Evolutionary conservation across 495 filamentous ascomycete genomes (phyloP), one percentile per base, ranked within the genome.

Genomic region (Penicillium verhagenii): DNA sequence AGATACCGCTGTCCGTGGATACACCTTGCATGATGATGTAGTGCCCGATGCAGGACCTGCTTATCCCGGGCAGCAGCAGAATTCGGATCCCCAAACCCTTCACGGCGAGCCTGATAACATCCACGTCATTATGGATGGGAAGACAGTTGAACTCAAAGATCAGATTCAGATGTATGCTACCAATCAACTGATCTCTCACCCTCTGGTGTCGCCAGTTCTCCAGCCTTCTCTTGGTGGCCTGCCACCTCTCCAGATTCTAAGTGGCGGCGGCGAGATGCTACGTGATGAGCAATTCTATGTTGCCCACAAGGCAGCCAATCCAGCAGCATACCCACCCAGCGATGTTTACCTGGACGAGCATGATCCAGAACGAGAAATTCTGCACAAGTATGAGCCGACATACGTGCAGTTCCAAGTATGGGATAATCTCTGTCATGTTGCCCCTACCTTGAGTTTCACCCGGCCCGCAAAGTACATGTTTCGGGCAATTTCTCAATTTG

Each of bases 391-490:
- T 63, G 80, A 82, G 29, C 88, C 90, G 2, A 97, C 93, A 0
- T 85, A 96, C 64, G 93, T 97, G 8, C 91, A 96, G 67, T 76
- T 97, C n/a, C 93, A 97, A 68, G 87, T 97, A 6, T 97, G 93
- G 90, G 93, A 97, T 26, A 85, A 96, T 63, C 73, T 96, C 16
- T 97, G 93, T 49, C 93, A 97, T 65, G 93, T 96, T 11, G 89
- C 87, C 2, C 89, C 91, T 5, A 95, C 91, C 1, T 75, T 97
- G 11, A 93, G 89, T 66, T 97, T 93, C 63, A 96, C 93, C 0
- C 77, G 84, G n/a, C 93, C 93, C 1, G 93, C 93, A 9, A 97
- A 96, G 62, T 89, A 88, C 65, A 96, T 97, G 91, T 96, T 88
- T 66, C 82, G 91, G 20, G 86, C 86, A 7, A 85, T 97, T 21